Evolutionary conservation across 2,329 filamentous ascomycete genomes (phyloP).

Genomic region (Botryotinia convoluta): DNA sequence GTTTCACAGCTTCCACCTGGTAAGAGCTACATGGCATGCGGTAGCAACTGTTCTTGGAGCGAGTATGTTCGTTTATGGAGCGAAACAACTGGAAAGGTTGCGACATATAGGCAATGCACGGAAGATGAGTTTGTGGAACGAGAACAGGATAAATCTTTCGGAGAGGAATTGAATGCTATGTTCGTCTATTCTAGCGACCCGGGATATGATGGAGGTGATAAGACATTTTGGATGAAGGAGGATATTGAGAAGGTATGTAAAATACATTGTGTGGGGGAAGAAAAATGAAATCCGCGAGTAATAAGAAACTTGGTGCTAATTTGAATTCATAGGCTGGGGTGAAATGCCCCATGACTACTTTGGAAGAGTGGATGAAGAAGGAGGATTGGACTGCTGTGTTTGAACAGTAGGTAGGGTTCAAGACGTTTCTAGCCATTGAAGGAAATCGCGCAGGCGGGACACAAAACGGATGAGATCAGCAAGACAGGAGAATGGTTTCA

Average conservation of each 20-base stretch:
- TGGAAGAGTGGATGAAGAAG: constrained; percentile 1
- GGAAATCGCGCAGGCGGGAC: not conserved
- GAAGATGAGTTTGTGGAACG: constrained; percentile 36
- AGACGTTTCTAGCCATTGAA: not conserved
- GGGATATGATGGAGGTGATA: constrained; percentile 41
- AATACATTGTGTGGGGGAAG: not conserved
- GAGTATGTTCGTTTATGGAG: constrained; percentile 28
- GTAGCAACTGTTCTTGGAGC: constrained; percentile 23
- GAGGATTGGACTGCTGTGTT: constrained; percentile 9
- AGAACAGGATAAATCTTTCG: constrained; percentile 29
- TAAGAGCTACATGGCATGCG: constrained; percentile 28
- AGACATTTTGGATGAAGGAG: constrained; percentile 29
- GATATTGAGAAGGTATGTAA: constrained; percentile 21
- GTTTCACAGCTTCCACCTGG: constrained; percentile 32
- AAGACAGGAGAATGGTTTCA: not conserved
- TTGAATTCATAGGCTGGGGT: not conserved
- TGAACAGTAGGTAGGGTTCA: not conserved
- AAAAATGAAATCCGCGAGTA: too few relatives aligned
- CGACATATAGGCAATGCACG: constrained; percentile 24
- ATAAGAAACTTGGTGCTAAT: not conserved
- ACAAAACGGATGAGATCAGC: not conserved
- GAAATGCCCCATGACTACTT: constrained; percentile 9
- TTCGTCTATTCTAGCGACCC: constrained; percentile 32
- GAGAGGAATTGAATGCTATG: constrained; percentile 39
- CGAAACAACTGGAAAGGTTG: constrained; percentile 21